These are phyloP conservation scores for Trichomonas gallinae DNA, from an alignment of 208 protist species.

Conservation along the genomic window DNA sequence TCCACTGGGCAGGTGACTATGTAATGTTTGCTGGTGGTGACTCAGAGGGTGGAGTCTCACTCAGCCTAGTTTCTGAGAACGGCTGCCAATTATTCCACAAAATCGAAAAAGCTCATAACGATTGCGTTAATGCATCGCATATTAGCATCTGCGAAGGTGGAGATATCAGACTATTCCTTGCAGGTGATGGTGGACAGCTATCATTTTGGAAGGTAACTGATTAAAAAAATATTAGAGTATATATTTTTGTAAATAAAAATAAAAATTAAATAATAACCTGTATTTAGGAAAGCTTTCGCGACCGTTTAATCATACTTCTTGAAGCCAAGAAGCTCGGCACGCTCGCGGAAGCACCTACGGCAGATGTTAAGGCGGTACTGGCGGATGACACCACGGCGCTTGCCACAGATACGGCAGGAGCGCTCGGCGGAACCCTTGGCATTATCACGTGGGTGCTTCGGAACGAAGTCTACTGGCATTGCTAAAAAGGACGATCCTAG, in stretches of 20 bases:
- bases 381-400: slow-evolving; percentile 65
- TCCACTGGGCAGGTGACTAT: background rate
- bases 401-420: slow-evolving; percentile 54
- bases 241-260: background rate
- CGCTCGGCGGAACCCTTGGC: background rate
- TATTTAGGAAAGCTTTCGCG: background rate
- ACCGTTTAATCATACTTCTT: slow-evolving; percentile 44
- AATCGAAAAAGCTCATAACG: slow-evolving; percentile 7
- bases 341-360: slow-evolving; percentile 70
- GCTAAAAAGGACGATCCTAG: background rate
- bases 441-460: slow-evolving; percentile 21
- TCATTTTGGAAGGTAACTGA: background rate
- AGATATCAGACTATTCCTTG: background rate
- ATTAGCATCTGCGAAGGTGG: background rate
- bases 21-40: background rate
- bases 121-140: background rate
- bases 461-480: slow-evolving; percentile 16
- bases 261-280: background rate
- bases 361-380: slow-evolving; percentile 72
- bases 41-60: background rate
- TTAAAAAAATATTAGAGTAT: background rate
- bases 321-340: slow-evolving; percentile 65
- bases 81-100: background rate
- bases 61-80: background rate
- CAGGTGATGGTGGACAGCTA: background rate